Percentiles rank a stretch among this genome's conserved stretches.
Conservation (phyloP, 176 grass and related monocot genomes). For the Phoenix dactylifera region DNA sequence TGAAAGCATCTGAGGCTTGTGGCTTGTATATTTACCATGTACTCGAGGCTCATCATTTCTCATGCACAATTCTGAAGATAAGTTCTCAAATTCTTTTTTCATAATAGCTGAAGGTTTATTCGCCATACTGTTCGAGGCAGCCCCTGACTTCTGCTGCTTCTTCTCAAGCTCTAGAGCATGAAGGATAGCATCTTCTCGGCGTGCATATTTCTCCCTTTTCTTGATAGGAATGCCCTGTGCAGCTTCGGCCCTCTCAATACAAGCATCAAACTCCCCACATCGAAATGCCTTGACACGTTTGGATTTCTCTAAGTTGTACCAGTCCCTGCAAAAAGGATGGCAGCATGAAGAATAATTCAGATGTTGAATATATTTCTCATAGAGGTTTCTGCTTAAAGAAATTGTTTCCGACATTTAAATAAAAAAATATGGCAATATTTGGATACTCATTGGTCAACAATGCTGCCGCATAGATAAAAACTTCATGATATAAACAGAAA, state of each 20-base stretch:
- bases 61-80: constrained; percentile 18
- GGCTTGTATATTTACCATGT: constrained; percentile 16
- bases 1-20: constrained; percentile 23
- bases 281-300: constrained; percentile 97
- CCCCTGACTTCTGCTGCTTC: constrained; percentile 47
- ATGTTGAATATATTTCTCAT: too few relatives aligned
- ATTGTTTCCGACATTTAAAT: too few relatives aligned
- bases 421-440: too few relatives aligned
- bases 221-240: constrained; percentile 80
- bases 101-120: constrained; percentile 28
- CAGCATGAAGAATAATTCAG: too few relatives aligned
- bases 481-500: too few relatives aligned
- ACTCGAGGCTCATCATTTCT: constrained; percentile 18
- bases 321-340: constrained; percentile 52
- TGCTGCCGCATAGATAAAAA: too few relatives aligned
- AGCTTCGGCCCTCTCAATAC: constrained; percentile 95
- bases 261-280: constrained; percentile 98
- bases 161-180: constrained; percentile 93
- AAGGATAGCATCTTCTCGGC: constrained; percentile 95
- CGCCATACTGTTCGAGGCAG: constrained; percentile 29
- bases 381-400: too few relatives aligned
- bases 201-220: constrained; percentile 99
- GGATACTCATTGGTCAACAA: too few relatives aligned
- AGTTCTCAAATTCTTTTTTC: constrained; percentile 21
- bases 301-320: constrained; percentile 99